Conservation (phyloP, 2,329 filamentous ascomycete genomes). For the Drechslera avenae region DNA sequence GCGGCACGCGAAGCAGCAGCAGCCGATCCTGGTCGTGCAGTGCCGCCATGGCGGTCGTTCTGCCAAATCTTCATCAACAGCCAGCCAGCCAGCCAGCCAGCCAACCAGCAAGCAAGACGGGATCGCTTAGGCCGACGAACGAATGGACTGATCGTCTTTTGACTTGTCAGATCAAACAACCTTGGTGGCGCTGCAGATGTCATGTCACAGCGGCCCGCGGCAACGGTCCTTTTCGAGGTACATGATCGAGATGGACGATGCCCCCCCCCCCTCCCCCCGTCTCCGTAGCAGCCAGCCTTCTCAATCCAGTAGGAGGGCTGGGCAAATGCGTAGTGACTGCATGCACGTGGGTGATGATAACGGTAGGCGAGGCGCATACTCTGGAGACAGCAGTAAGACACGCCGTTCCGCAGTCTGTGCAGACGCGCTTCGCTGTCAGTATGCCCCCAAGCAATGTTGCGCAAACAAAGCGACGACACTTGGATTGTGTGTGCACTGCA, state of each 20-base stretch:
- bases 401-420: conserved; percentile 9
- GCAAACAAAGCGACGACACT: conserved; percentile 17
- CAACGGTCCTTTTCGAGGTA: conserved; percentile 11
- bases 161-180: conserved; percentile 8
- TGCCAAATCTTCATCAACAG: neutral
- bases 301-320: conserved; percentile 5
- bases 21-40: conserved; percentile 14
- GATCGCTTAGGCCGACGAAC: conserved; percentile 2
- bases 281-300: neutral
- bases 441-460: conserved; percentile 13
- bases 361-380: conserved; percentile 12
- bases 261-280: neutral
- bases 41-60: conserved; percentile 20
- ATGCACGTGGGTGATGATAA: conserved; percentile 22
- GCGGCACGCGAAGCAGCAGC: conserved; percentile 18
- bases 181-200: conserved; percentile 19
- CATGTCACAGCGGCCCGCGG: conserved; percentile 26
- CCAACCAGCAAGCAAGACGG: too few species aligned
- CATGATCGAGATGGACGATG: conserved; percentile 12
- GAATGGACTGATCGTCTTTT: conserved; percentile 15
- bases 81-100: too few species aligned
- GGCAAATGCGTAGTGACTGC: conserved; percentile 5
- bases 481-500: conserved; percentile 15
- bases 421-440: conserved; percentile 17
- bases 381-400: neutral